Evolutionary conservation across 768 basidiomycete species (phyloP).

Genomic region (Rhizopogon vulgaris): DNA sequence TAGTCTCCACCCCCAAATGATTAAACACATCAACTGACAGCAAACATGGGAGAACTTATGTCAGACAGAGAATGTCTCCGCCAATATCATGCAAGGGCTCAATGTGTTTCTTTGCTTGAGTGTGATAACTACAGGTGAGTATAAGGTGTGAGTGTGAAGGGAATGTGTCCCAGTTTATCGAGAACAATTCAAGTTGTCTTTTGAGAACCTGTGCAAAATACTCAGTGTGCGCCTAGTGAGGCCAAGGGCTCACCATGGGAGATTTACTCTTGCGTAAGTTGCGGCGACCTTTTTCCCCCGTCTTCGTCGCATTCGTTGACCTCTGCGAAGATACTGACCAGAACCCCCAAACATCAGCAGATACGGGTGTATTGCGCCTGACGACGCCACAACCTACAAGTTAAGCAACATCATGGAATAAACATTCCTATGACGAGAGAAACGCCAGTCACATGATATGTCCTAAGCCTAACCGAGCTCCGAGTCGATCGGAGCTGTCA

Average conservation of each 20-base stretch:
- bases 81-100: not conserved
- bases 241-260: not conserved
- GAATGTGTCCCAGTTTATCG: not conserved
- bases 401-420: no score
- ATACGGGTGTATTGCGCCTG: not conserved
- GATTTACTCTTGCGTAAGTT: not conserved
- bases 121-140: not conserved
- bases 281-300: not conserved
- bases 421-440: no score
- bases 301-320: constrained; percentile 1
- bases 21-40: not conserved
- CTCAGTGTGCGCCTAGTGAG: not conserved
- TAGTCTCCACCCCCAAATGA: not conserved
- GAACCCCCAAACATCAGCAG: not conserved
- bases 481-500: no score
- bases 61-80: not conserved
- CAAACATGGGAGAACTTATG: not conserved
- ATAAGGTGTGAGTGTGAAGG: not conserved
- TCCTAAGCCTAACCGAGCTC: no score
- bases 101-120: not conserved
- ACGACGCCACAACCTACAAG: not conserved
- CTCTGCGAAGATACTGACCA: not conserved
- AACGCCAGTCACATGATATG: no score
- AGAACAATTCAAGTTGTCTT: not conserved
- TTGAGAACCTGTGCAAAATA: not conserved